These are phyloP conservation scores for Colletotrichum orbiculare DNA, from an alignment of 2,329 filamentous ascomycete species.

Conservation along the genomic window DNA sequence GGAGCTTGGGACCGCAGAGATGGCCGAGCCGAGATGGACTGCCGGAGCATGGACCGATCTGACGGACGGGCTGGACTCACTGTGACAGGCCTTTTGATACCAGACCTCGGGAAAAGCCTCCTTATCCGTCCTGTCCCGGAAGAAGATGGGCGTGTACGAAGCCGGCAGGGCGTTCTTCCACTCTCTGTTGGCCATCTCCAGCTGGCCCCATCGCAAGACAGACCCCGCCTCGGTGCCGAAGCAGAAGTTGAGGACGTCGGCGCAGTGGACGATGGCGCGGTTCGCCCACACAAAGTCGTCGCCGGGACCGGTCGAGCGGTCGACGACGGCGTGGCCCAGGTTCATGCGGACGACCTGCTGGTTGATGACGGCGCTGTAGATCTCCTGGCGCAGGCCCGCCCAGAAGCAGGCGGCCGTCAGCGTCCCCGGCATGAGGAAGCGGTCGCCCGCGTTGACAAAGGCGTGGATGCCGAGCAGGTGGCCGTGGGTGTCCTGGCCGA, in stretches of 20 bases:
- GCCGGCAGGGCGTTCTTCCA: slow-evolving; percentile 36
- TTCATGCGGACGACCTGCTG: slow-evolving; percentile 60
- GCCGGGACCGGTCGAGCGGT: slow-evolving; percentile 58
- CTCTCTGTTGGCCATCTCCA: slow-evolving; percentile 37
- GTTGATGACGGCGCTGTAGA: slow-evolving; percentile 66
- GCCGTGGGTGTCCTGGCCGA: slow-evolving; percentile 58
- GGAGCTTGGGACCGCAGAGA: too few species aligned
- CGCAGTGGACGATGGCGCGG: slow-evolving; percentile 71
- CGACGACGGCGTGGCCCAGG: slow-evolving; percentile 59
- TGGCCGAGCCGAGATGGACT: neutral
- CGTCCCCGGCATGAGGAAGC: slow-evolving; percentile 44
- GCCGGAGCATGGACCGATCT: too few species aligned
- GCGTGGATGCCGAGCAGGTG: slow-evolving; percentile 59
- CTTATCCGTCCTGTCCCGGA: slow-evolving; percentile 40
- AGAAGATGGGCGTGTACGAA: slow-evolving; percentile 38
- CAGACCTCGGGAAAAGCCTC: slow-evolving; percentile 48
- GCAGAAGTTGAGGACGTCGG: slow-evolving; percentile 72
- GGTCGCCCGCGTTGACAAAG: slow-evolving; percentile 56
- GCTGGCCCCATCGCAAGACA: slow-evolving; percentile 33
- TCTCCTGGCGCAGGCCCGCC: slow-evolving; percentile 69
- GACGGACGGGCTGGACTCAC: slow-evolving; percentile 14
- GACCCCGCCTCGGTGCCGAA: slow-evolving; percentile 55
- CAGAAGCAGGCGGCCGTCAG: slow-evolving; percentile 67
- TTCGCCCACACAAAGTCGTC: slow-evolving; percentile 70
- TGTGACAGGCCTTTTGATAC: slow-evolving; percentile 37